phyloP scores from a whole-genome alignment of 1,284 basidiomycete genomes.

The Meripilus lineatus region DNA sequence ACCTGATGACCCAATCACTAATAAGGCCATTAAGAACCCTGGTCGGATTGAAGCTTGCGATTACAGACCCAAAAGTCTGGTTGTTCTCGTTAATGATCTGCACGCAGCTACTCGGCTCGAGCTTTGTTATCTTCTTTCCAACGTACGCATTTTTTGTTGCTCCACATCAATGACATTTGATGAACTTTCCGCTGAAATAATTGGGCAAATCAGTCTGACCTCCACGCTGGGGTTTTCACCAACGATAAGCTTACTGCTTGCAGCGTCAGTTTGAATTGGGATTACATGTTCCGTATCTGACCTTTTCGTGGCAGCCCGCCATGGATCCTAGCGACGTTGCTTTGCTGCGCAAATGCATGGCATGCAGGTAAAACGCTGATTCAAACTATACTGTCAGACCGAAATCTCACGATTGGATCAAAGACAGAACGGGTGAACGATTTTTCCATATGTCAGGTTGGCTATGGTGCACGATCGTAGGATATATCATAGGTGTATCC shows the following conservation, averaged over 20 bases:
- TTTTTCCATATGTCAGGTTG: slow-evolving; percentile 62
- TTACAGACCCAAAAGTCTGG: slow-evolving; percentile 58
- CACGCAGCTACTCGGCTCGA: slow-evolving; percentile 53
- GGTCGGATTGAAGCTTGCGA: slow-evolving; percentile 50
- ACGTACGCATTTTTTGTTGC: slow-evolving; percentile 42
- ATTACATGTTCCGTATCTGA: not conserved
- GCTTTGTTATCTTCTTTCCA: slow-evolving; percentile 73
- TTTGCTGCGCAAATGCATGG: slow-evolving; percentile 58
- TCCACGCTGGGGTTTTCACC: slow-evolving; percentile 61
- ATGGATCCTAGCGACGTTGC: slow-evolving; percentile 54
- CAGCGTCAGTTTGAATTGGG: too few relatives aligned
- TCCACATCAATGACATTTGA: too few relatives aligned
- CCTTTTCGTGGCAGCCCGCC: slow-evolving; percentile 49
- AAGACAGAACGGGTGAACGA: slow-evolving; percentile 58
- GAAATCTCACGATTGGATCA: not conserved
- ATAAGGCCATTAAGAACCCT: slow-evolving; percentile 33
- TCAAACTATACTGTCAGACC: slow-evolving; percentile 8
- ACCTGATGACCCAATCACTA: not conserved
- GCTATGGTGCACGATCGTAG: slow-evolving; percentile 60
- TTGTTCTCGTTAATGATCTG: slow-evolving; percentile 54
- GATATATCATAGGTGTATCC: slow-evolving; percentile 55
- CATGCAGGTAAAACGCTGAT: slow-evolving; percentile 46
- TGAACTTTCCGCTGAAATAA: slow-evolving; percentile 4
- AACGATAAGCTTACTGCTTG: slow-evolving; percentile 54
- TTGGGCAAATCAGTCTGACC: slow-evolving; percentile 51